Percentiles rank a stretch among this genome's conserved stretches.
These are phyloP conservation scores for Cymbopogon citratus DNA, from an alignment of 176 grass and related monocot genomes.

Conservation along the genomic window DNA sequence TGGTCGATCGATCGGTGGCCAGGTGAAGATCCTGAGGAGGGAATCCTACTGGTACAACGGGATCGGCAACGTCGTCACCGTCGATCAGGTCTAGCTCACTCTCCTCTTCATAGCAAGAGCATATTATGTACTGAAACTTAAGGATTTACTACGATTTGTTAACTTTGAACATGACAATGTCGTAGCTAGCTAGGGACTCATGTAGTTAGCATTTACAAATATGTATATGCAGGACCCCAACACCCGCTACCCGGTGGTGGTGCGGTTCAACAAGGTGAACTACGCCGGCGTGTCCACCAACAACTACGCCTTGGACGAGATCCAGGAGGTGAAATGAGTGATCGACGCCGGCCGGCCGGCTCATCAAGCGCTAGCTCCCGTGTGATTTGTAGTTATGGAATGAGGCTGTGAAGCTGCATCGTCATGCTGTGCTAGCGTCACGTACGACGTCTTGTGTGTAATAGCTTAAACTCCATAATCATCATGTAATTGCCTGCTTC, in stretches of 20 bases:
- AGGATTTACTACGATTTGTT: no score
- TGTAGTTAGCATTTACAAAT: no score
- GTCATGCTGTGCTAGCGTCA: not conserved
- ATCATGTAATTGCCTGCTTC: conserved; percentile 26
- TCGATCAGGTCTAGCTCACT: conserved; percentile 62
- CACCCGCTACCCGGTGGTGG: conserved; percentile 74
- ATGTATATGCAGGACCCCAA: conserved; percentile 79
- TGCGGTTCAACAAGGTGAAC: conserved; percentile 81
- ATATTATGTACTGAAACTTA: no score
- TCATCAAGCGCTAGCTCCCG: no score
- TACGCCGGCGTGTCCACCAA: conserved; percentile 91
- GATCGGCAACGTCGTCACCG: conserved; percentile 66
- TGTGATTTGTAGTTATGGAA: not conserved
- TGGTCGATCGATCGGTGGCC: not conserved
- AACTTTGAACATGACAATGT: not conserved
- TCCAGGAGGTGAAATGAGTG: conserved; percentile 64
- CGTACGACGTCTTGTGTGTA: conserved; percentile 25
- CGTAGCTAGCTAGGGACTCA: not conserved
- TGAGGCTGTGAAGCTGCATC: conserved; percentile 3
- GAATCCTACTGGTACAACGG: conserved; percentile 97
- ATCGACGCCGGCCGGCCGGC: not conserved
- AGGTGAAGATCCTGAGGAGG: conserved; percentile 94
- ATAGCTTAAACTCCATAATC: conserved; percentile 17
- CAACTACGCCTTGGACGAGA: conserved; percentile 90
- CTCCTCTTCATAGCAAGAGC: not conserved